Percentiles rank a stretch among this genome's conserved stretches.
Evolutionary conservation across 2,329 filamentous ascomycete genomes (phyloP).

Genomic region (Pyrenochaeta sp.): DNA sequence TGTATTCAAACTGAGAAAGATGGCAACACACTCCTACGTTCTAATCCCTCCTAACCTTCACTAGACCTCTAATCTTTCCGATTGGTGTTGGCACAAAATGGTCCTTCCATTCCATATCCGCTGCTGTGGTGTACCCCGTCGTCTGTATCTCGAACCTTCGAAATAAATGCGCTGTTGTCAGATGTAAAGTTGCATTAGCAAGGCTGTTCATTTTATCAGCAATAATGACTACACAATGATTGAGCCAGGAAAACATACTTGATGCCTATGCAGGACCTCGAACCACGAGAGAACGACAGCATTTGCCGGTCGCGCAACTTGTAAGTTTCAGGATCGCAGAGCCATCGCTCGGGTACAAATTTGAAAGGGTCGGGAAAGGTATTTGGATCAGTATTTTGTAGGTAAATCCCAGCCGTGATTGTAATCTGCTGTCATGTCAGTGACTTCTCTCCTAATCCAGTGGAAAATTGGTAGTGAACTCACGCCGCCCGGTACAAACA

Average conservation of each 20-base stretch:
- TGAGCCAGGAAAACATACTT: conserved; percentile 6
- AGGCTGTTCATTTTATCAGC: conserved; percentile 6
- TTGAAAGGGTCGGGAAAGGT: conserved; percentile 17
- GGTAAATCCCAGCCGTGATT: conserved; percentile 15
- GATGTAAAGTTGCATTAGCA: conserved; percentile 18
- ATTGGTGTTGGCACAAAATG: conserved; percentile 15
- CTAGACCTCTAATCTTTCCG: conserved; percentile 17
- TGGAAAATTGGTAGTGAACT: neutral
- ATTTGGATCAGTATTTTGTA: conserved; percentile 16
- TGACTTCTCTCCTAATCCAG: neutral
- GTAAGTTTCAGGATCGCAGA: conserved; percentile 19
- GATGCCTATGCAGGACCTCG: conserved; percentile 17
- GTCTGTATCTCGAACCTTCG: conserved; percentile 19
- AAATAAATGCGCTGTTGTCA: conserved; percentile 21
- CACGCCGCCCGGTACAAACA: conserved; percentile 17
- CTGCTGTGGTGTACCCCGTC: conserved; percentile 17
- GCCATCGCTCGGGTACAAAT: conserved; percentile 22
- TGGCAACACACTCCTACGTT: neutral
- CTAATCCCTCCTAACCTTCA: conserved; percentile 14
- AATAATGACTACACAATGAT: neutral
- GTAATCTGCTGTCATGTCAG: conserved; percentile 2
- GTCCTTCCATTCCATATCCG: conserved; percentile 25
- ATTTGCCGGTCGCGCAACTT: conserved; percentile 17
- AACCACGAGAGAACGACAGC: conserved; percentile 16
- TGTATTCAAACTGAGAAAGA: neutral